phyloP scores from a whole-genome alignment of 2,329 filamentous ascomycete species.

The Cordyceps tenuipes region DNA sequence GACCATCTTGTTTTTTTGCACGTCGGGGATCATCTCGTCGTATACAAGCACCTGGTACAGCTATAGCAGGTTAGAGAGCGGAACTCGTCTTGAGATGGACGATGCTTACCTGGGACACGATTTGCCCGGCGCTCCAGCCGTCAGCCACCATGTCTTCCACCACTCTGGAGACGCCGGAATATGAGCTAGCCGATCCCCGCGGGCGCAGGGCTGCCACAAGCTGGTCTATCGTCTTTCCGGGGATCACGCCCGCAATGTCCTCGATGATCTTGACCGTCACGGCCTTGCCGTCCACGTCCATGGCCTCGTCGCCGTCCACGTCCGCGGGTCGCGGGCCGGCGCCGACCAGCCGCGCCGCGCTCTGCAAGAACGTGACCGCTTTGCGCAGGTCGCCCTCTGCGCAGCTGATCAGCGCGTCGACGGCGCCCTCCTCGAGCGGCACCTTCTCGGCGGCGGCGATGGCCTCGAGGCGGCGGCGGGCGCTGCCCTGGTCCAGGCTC shows the following conservation, averaged over 20 bases:
- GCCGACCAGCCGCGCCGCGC: conserved; percentile 80
- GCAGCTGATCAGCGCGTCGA: conserved; percentile 76
- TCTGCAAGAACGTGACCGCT: conserved; percentile 93
- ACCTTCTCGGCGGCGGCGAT: conserved; percentile 79
- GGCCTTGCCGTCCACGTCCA: conserved; percentile 49
- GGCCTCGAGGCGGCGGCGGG: conserved; percentile 66
- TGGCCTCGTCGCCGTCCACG: conserved; percentile 48
- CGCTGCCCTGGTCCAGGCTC: conserved; percentile 80
- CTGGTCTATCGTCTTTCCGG: conserved; percentile 59
- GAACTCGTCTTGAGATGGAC: not conserved
- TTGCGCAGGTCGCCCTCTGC: conserved; percentile 93
- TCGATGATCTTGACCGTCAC: conserved; percentile 77
- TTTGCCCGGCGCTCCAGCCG: conserved; percentile 90
- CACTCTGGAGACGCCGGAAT: conserved; percentile 65
- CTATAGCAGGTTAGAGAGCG: conserved; percentile 29
- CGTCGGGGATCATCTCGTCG: conserved; percentile 75
- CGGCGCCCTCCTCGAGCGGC: conserved; percentile 64
- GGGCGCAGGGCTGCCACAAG: conserved; percentile 73
- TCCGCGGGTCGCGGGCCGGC: conserved; percentile 42
- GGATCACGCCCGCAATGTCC: conserved; percentile 94
- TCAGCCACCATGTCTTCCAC: conserved; percentile 91
- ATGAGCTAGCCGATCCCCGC: conserved; percentile 53
- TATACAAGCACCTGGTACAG: conserved; percentile 76
- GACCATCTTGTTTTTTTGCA: conserved; percentile 85
- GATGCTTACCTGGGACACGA: conserved; percentile 62